Percentiles rank a stretch among this genome's conserved stretches.
Evolutionary conservation across 257 asterid species (phyloP).

Genomic region (Cruciata laevipes): DNA sequence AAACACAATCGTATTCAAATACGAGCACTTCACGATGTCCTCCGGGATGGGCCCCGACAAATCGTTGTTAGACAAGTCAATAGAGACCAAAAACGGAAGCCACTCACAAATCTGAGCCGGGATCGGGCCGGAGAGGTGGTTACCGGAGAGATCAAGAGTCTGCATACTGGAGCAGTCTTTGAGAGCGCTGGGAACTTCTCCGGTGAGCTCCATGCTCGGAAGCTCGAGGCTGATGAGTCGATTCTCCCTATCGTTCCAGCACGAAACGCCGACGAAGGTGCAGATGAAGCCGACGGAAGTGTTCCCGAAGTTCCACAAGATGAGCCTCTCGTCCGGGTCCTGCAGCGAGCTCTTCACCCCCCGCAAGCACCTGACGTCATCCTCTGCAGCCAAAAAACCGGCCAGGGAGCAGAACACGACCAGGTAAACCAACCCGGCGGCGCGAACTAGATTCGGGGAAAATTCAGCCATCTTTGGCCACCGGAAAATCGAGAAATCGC

Average conservation of each 20-base stretch:
- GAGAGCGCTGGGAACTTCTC: slow-evolving; percentile 41
- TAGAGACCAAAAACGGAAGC: slow-evolving; percentile 67
- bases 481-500: not conserved
- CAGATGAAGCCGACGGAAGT: slow-evolving; percentile 47
- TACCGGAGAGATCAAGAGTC: slow-evolving; percentile 62
- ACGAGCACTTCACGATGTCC: slow-evolving; percentile 57
- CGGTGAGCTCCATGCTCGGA: slow-evolving; percentile 43
- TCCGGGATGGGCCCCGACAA: slow-evolving; percentile 69
- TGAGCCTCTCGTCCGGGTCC: slow-evolving; percentile 40
- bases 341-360: slow-evolving; percentile 43
- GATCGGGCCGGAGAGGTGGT: slow-evolving; percentile 58
- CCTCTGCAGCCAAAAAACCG: slow-evolving; percentile 31
- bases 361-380: slow-evolving; percentile 62
- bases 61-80: slow-evolving; percentile 61
- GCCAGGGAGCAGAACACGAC: not conserved
- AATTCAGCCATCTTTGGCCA: slow-evolving; percentile 8
- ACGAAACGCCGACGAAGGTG: slow-evolving; percentile 50
- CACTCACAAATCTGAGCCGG: slow-evolving; percentile 65
- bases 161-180: slow-evolving; percentile 58
- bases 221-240: slow-evolving; percentile 47
- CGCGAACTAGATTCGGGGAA: slow-evolving; percentile 7
- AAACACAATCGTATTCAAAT: slow-evolving; percentile 45
- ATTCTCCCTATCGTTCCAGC: slow-evolving; percentile 79
- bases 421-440: slow-evolving; percentile 19
- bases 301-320: slow-evolving; percentile 57